A percentile compares a stretch with the other conserved stretches of the same genome.
Conservation (phyloP, 1,284 basidiomycete genomes). For the Trametes pubescens region DNA sequence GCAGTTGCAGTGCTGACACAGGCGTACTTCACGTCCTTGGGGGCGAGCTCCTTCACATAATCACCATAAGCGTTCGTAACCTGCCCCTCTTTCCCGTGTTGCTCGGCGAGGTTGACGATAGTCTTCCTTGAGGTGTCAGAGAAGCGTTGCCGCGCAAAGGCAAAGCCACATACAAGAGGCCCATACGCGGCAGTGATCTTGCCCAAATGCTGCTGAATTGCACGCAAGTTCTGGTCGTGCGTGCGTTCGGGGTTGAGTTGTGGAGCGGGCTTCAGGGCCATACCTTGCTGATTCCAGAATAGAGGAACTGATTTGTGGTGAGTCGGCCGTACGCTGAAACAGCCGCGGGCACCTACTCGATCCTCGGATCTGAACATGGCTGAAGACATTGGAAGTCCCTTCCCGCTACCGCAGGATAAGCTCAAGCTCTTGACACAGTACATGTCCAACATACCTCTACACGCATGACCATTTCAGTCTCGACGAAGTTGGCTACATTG, state of each 20-base stretch:
- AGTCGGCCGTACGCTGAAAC: constrained; percentile 19
- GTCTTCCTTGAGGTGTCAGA: constrained; percentile 53
- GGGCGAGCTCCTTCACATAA: constrained; percentile 66
- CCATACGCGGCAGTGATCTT: constrained; percentile 78
- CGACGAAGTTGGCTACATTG: constrained; percentile 90
- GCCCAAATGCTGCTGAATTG: constrained; percentile 80
- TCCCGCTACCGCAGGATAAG: constrained; percentile 60
- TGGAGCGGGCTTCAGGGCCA: constrained; percentile 90
- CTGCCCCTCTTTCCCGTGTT: constrained; percentile 85
- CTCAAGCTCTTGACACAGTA: constrained; percentile 3
- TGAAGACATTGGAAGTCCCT: constrained; percentile 79
- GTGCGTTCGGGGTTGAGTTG: constrained; percentile 78
- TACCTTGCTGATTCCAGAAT: constrained; percentile 88
- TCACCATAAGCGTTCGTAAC: constrained; percentile 85
- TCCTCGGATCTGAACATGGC: constrained; percentile 89
- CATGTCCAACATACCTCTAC: constrained; percentile 63
- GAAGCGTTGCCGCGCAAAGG: background rate
- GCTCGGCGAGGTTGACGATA: constrained; percentile 90
- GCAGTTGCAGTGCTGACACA: background rate
- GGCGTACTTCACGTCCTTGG: constrained; percentile 71
- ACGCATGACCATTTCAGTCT: constrained; percentile 89
- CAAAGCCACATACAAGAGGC: constrained; percentile 62
- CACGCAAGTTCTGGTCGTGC: constrained; percentile 74
- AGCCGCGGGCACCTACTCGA: constrained; percentile 65
- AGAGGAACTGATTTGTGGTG: constrained; percentile 71